Evolutionary conservation across 2,329 filamentous ascomycete genomes (phyloP).

Genomic region (Cladophialophora immunda): DNA sequence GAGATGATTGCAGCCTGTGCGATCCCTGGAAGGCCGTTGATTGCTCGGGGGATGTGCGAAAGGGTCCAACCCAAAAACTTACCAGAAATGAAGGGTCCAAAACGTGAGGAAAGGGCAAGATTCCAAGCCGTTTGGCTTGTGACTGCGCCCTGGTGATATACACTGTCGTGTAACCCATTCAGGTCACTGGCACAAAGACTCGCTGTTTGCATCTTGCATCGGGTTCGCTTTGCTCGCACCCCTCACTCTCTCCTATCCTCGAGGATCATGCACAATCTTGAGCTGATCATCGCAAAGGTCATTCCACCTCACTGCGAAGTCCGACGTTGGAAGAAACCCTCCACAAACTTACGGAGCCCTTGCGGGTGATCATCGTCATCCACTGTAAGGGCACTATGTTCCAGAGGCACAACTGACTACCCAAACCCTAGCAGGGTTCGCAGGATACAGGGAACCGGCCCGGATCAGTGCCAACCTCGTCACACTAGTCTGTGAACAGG

Average conservation of each 20-base stretch:
- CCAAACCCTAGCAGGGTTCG: conserved; percentile 20
- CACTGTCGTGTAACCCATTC: conserved; percentile 5
- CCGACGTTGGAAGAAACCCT: conserved; percentile 1
- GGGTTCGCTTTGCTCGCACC: neutral
- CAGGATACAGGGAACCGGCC: conserved; percentile 1
- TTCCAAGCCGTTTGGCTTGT: conserved; percentile 6
- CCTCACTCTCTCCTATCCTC: neutral
- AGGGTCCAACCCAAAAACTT: neutral
- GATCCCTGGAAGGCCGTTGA: neutral
- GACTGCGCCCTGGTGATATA: conserved; percentile 4
- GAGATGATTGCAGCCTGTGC: neutral
- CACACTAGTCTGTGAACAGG: conserved; percentile 25
- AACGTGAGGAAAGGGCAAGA: conserved; percentile 8
- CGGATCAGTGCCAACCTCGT: conserved; percentile 19
- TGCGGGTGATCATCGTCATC: conserved; percentile 6
- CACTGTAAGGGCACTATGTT: neutral
- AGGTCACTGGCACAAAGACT: neutral
- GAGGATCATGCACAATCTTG: neutral
- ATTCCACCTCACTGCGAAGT: neutral
- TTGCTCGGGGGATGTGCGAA: neutral
- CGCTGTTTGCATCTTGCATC: neutral
- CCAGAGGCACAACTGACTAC: conserved; percentile 12
- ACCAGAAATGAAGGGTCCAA: conserved; percentile 4
- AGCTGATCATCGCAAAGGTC: neutral
- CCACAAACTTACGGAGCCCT: neutral